phyloP scores from a whole-genome alignment of 2,329 filamentous ascomycete species.

The Malbranchea zuffiana region DNA sequence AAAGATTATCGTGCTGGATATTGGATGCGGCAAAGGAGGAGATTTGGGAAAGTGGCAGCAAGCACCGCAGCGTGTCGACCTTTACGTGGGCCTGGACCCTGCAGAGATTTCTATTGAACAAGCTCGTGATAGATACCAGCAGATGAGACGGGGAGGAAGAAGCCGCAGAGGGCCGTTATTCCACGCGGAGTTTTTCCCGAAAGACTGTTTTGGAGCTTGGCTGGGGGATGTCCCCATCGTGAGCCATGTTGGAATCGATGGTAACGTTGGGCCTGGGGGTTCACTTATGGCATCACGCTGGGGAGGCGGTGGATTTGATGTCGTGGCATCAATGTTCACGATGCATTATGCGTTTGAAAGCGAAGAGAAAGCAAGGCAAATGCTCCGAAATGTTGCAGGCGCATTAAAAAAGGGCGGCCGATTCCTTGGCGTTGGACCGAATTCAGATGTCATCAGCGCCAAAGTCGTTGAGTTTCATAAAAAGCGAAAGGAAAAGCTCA shows the following conservation, averaged over 20 bases:
- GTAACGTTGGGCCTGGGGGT: conserved; percentile 47
- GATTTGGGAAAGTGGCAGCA: conserved; percentile 94
- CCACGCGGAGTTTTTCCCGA: conserved; percentile 75
- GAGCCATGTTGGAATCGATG: conserved; percentile 76
- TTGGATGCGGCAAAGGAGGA: conserved; percentile 94
- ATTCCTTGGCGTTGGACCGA: conserved; percentile 93
- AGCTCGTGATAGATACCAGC: conserved; percentile 69
- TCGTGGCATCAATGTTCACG: conserved; percentile 98
- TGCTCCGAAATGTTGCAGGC: conserved; percentile 87
- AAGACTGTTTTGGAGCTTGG: conserved; percentile 83
- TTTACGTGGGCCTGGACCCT: conserved; percentile 90
- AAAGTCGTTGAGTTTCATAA: conserved; percentile 69
- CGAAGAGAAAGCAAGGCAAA: conserved; percentile 77
- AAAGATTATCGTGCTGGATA: conserved; percentile 72
- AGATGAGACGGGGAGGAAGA: conserved; percentile 49
- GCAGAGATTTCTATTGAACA: conserved; percentile 88
- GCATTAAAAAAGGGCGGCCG: conserved; percentile 85
- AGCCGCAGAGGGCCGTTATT: conserved; percentile 54
- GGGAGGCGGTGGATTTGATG: conserved; percentile 74
- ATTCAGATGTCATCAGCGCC: conserved; percentile 77
- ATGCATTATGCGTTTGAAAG: conserved; percentile 98
- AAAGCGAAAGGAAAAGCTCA: conserved; percentile 34
- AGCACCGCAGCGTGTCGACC: conserved; percentile 76
- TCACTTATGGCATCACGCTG: conserved; percentile 51
- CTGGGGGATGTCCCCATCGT: conserved; percentile 74